Percentiles rank a stretch among this genome's conserved stretches.
These are phyloP conservation scores for Diaporthe helianthi DNA, from an alignment of 2,329 filamentous ascomycete species.

Conservation along the genomic window DNA sequence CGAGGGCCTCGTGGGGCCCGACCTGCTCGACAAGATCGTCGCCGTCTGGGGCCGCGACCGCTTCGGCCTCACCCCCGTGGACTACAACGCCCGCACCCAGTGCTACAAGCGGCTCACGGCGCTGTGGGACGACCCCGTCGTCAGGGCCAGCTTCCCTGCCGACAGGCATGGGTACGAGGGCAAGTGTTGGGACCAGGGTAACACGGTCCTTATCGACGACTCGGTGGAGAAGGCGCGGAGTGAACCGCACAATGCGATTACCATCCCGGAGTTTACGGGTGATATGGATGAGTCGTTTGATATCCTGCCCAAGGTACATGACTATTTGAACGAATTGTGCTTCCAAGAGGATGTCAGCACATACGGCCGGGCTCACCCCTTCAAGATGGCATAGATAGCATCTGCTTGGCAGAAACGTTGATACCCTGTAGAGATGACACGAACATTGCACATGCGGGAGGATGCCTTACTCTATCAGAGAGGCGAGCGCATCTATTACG, in stretches of 20 bases:
- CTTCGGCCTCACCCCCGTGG: constrained; percentile 68
- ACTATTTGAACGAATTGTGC: constrained; percentile 64
- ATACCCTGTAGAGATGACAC: background rate
- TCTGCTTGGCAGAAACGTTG: background rate
- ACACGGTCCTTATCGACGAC: constrained; percentile 92
- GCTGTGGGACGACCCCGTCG: constrained; percentile 68
- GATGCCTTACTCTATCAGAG: background rate
- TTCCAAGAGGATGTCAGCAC: constrained; percentile 67
- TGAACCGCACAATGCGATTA: constrained; percentile 84
- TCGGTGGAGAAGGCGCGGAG: constrained; percentile 78
- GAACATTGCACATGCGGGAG: background rate
- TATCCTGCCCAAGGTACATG: constrained; percentile 65
- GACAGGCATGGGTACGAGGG: constrained; percentile 41
- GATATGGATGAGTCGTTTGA: constrained; percentile 47
- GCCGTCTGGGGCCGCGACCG: constrained; percentile 81
- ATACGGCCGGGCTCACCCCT: constrained; percentile 62
- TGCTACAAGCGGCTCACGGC: constrained; percentile 85
- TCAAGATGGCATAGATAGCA: constrained; percentile 47
- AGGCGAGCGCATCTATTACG: background rate
- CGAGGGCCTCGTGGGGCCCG: constrained; percentile 63
- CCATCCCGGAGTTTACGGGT: constrained; percentile 78
- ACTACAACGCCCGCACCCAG: constrained; percentile 77
- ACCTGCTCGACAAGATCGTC: constrained; percentile 63
- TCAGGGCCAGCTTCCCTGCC: constrained; percentile 55
- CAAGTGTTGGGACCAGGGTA: constrained; percentile 75